A percentile compares a stretch with the other conserved stretches of the same genome.
phyloP scores from a whole-genome alignment of 495 filamentous ascomycete species.

The Aspergillus avenaceus region DNA sequence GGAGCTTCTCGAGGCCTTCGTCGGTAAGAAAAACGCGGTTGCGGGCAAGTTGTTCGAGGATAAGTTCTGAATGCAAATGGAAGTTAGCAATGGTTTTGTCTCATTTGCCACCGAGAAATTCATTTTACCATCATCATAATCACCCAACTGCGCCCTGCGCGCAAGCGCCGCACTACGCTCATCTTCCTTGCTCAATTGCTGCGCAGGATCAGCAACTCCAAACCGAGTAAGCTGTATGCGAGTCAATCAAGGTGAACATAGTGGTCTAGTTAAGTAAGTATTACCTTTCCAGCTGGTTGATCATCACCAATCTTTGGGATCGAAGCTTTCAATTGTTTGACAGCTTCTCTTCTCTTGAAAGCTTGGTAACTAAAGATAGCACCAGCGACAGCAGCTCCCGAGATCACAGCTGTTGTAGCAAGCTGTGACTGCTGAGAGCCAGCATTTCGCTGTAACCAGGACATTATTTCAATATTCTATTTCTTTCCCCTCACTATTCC shows the following conservation, averaged over 20 bases:
- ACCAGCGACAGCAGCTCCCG: constrained; percentile 68
- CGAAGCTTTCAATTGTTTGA: constrained; percentile 66
- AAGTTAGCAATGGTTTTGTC: constrained; percentile 11
- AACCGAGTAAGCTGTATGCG: constrained; percentile 65
- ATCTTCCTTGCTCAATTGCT: constrained; percentile 67
- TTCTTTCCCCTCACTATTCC: neutral
- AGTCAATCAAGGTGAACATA: neutral
- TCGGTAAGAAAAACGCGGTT: constrained; percentile 90
- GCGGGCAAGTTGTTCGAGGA: constrained; percentile 91
- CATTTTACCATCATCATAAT: constrained; percentile 78
- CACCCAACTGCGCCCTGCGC: constrained; percentile 73
- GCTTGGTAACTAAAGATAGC: constrained; percentile 70
- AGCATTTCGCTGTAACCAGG: constrained; percentile 53
- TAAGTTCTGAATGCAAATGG: constrained; percentile 55
- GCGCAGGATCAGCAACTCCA: constrained; percentile 56
- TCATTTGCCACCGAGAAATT: neutral
- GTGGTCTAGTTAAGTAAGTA: neutral
- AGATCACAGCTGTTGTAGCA: constrained; percentile 69
- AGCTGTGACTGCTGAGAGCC: constrained; percentile 60
- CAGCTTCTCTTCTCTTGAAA: constrained; percentile 55
- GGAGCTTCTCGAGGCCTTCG: constrained; percentile 72
- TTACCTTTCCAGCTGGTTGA: constrained; percentile 39
- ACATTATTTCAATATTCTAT: constrained; percentile 31
- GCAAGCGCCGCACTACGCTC: constrained; percentile 72
- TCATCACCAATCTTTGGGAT: constrained; percentile 55